These are phyloP conservation scores for Hansenula lynferdii DNA, from an alignment of 1,139 yeast genomes.

Conservation along the genomic window DNA sequence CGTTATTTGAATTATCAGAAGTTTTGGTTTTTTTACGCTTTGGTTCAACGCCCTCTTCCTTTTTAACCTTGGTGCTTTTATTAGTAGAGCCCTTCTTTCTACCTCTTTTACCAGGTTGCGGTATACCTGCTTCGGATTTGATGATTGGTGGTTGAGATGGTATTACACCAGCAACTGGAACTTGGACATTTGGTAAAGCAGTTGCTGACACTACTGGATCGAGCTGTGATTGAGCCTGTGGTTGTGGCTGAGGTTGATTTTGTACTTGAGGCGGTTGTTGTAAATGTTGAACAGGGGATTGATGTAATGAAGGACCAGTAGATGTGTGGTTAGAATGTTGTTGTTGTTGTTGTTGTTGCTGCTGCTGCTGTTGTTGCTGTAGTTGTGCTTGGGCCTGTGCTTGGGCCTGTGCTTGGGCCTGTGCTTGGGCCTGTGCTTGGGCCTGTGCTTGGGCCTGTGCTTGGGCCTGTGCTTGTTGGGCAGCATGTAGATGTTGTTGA, in stretches of 20 bases:
- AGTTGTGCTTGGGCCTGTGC: constrained; percentile 13
- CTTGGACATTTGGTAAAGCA: neutral
- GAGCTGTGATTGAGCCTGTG: constrained; percentile 5
- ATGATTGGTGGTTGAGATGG: too few species aligned
- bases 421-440: constrained; percentile 13
- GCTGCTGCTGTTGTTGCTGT: too few species aligned
- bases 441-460: constrained; percentile 11
- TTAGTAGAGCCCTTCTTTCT: constrained; percentile 8
- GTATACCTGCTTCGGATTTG: too few species aligned
- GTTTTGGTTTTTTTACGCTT: constrained; percentile 4
- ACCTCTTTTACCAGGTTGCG: constrained; percentile 6
- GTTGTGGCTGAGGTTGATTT: constrained; percentile 1
- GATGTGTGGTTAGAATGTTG: constrained; percentile 6
- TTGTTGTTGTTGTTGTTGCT: constrained; percentile 12
- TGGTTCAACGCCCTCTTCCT: constrained; percentile 4
- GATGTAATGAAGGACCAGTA: constrained; percentile 4
- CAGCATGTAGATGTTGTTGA: constrained; percentile 11
- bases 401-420: constrained; percentile 10
- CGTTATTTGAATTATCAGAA: neutral
- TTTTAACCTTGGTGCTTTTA: constrained; percentile 4
- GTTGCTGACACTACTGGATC: too few species aligned
- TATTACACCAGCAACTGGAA: too few species aligned
- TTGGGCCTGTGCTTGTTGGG: constrained; percentile 10
- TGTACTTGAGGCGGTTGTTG: constrained; percentile 1
- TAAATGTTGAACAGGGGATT: constrained; percentile 5